phyloP scores from a whole-genome alignment of 139 green algal genomes.

The Mesostigma viride region DNA sequence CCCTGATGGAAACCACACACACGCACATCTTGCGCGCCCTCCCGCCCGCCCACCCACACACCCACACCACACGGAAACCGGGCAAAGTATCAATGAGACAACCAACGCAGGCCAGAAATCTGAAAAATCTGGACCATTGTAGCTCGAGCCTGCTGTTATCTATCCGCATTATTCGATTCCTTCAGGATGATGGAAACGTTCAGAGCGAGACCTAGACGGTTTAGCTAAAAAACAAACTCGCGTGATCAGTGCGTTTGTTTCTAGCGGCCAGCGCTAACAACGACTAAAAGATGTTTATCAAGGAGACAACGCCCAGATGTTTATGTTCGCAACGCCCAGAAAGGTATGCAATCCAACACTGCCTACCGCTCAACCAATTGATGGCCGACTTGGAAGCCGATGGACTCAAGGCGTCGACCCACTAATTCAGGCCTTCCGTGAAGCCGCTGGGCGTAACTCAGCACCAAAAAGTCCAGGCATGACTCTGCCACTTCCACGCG shows the following conservation, averaged over 20 bases:
- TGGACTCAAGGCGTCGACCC: conserved; percentile 19
- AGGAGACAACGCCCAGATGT: neutral
- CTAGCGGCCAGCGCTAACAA: neutral
- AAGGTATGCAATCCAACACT: neutral
- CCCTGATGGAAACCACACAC: neutral
- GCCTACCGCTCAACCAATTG: conserved; percentile 27
- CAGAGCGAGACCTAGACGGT: too few relatives aligned
- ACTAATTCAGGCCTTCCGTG: conserved; percentile 10
- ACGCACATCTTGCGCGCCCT: neutral
- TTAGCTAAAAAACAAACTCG: too few relatives aligned
- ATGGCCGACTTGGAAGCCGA: conserved; percentile 29
- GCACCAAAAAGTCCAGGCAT: conserved; percentile 26
- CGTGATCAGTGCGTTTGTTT: too few relatives aligned
- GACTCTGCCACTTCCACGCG: conserved; percentile 15
- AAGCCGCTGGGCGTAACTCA: conserved; percentile 7
- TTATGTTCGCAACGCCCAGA: neutral
- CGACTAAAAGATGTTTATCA: neutral
- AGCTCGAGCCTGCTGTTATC: too few relatives aligned
- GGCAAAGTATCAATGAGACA: too few relatives aligned
- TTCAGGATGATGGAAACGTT: neutral
- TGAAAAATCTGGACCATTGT: too few relatives aligned
- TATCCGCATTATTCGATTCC: too few relatives aligned
- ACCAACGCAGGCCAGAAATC: too few relatives aligned
- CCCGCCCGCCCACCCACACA: neutral
- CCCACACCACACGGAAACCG: too few relatives aligned